These are phyloP conservation scores for Daldinia loculata DNA, from an alignment of 495 filamentous ascomycete species.

Conservation along the genomic window DNA sequence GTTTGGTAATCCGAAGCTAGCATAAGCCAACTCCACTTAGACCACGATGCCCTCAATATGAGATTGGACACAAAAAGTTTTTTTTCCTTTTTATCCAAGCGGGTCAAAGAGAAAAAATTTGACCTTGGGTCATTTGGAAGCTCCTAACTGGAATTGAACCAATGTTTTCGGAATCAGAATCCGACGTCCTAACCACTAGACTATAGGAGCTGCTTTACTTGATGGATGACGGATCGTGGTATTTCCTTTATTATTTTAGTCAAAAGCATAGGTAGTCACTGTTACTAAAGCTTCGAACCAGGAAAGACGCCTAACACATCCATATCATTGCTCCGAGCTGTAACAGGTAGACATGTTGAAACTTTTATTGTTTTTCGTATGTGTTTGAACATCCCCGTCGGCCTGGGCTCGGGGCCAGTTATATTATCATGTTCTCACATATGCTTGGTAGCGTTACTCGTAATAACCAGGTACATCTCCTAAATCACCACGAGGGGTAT, in stretches of 20 bases:
- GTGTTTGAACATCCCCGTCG: no score
- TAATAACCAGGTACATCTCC: background rate
- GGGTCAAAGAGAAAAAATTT: background rate
- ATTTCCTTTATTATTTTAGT: background rate
- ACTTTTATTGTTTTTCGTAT: background rate
- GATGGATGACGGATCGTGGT: background rate
- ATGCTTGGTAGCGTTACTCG: background rate
- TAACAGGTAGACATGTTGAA: background rate
- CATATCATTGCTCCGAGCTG: background rate
- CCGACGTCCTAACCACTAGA: slow-evolving; percentile 41
- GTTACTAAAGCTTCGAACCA: background rate
- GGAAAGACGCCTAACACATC: background rate
- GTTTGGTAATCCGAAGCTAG: background rate
- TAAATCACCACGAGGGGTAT: background rate
- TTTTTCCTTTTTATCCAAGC: background rate
- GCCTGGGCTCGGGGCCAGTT: no score
- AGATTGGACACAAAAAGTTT: background rate
- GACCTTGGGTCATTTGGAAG: background rate
- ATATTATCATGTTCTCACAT: background rate
- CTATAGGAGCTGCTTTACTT: slow-evolving; percentile 28
- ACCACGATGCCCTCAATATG: slow-evolving; percentile 18
- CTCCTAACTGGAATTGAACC: slow-evolving; percentile 38
- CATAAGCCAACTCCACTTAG: slow-evolving; percentile 12
- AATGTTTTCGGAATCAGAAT: slow-evolving; percentile 41
- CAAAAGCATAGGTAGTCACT: background rate